Conservation (phyloP, 768 basidiomycete genomes). For the Russula ochroleuca region DNA sequence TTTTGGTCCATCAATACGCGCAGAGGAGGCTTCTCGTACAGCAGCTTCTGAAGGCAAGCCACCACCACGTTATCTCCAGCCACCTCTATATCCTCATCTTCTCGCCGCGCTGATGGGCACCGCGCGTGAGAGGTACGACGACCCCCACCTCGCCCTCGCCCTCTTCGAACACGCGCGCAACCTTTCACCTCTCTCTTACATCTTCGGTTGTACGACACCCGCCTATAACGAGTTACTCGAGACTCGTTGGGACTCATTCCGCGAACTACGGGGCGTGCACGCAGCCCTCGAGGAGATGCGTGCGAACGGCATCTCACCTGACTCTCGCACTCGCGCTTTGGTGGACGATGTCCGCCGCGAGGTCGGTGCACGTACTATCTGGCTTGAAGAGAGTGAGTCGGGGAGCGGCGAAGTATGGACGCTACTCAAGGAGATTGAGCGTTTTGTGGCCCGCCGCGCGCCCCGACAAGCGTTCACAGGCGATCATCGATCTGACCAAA, state of each 20-base stretch:
- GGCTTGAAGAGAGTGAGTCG: slow-evolving; percentile 46
- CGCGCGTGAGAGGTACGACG: slow-evolving; percentile 71
- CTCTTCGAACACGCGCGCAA: slow-evolving; percentile 78
- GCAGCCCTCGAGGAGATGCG: slow-evolving; percentile 77
- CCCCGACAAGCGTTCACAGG: background rate
- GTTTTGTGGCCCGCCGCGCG: slow-evolving; percentile 32
- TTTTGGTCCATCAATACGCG: slow-evolving; percentile 54
- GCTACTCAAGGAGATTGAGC: slow-evolving; percentile 51
- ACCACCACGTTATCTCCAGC: slow-evolving; percentile 39
- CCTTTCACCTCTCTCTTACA: slow-evolving; percentile 74
- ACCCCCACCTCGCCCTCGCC: slow-evolving; percentile 77
- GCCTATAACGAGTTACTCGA: slow-evolving; percentile 86
- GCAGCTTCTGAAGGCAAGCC: slow-evolving; percentile 34
- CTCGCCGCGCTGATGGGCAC: slow-evolving; percentile 72
- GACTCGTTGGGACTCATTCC: slow-evolving; percentile 80
- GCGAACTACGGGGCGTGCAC: slow-evolving; percentile 73
- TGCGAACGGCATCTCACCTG: slow-evolving; percentile 67
- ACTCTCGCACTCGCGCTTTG: slow-evolving; percentile 53
- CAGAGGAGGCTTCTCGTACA: slow-evolving; percentile 45
- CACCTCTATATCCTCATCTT: slow-evolving; percentile 66
- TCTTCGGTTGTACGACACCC: slow-evolving; percentile 82
- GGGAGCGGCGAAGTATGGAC: slow-evolving; percentile 50
- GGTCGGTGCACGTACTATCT: slow-evolving; percentile 50
- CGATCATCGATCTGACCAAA: background rate
- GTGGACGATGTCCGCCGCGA: slow-evolving; percentile 62